These are phyloP conservation scores for Kodamaea fungicola DNA, from an alignment of 1,139 yeast species.

Conservation along the genomic window DNA sequence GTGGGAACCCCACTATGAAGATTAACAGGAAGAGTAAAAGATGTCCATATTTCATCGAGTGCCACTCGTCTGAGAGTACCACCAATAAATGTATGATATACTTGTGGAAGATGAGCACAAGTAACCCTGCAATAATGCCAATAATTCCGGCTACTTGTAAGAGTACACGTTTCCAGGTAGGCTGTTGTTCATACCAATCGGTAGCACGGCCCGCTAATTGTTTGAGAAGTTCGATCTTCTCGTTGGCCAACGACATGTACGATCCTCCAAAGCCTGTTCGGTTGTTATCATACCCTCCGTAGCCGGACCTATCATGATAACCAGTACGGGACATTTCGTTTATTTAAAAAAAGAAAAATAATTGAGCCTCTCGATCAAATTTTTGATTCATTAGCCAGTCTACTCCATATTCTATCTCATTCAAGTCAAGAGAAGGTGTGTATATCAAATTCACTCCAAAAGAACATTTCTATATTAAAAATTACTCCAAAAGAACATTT, in stretches of 20 bases:
- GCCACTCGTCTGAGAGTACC: constrained; percentile 44
- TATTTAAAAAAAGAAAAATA: too few relatives aligned
- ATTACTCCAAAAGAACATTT: too few relatives aligned
- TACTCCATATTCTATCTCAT: too few relatives aligned
- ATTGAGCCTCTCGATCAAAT: too few relatives aligned
- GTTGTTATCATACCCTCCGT: too few relatives aligned
- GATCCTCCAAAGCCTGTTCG: not conserved
- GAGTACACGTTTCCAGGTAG: constrained; percentile 9
- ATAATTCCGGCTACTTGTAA: constrained; percentile 13
- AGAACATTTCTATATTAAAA: too few relatives aligned
- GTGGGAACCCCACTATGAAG: constrained; percentile 68
- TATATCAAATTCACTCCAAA: too few relatives aligned
- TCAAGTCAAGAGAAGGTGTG: too few relatives aligned
- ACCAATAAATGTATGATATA: constrained; percentile 42
- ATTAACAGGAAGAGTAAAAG: constrained; percentile 47
- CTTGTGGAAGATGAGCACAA: constrained; percentile 47
- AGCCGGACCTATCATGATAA: too few relatives aligned
- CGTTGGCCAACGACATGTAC: constrained; percentile 3
- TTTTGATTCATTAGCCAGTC: too few relatives aligned
- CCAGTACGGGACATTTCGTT: too few relatives aligned
- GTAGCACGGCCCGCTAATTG: constrained; percentile 2
- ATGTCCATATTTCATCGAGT: constrained; percentile 47
- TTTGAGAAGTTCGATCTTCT: constrained; percentile 2
- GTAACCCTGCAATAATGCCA: constrained; percentile 20
- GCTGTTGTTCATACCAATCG: constrained; percentile 14